Evolutionary conservation across 495 filamentous ascomycete genomes (phyloP).

Genomic region (Penicilliopsis zonata): DNA sequence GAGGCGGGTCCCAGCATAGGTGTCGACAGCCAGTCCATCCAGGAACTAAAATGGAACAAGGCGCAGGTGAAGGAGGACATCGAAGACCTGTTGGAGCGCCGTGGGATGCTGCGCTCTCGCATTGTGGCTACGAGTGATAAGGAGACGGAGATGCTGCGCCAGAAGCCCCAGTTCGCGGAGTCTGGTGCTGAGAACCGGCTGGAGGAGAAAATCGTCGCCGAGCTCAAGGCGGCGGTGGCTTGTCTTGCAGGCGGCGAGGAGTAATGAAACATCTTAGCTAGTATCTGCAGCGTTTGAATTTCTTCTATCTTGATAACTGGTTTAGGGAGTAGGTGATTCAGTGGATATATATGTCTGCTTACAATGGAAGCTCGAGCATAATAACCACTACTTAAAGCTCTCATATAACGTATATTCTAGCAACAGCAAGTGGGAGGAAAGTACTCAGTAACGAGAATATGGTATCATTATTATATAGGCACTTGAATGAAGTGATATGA

Average conservation of each 20-base stretch:
- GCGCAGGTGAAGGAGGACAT: conserved; percentile 61
- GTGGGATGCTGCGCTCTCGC: conserved; percentile 48
- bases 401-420: too few species aligned
- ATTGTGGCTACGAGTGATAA: conserved; percentile 59
- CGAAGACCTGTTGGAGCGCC: conserved; percentile 56
- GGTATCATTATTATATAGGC: too few species aligned
- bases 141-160: conserved; percentile 52
- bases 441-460: too few species aligned
- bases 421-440: too few species aligned
- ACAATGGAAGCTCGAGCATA: too few species aligned
- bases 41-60: conserved; percentile 59
- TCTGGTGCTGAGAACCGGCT: conserved; percentile 43
- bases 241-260: conserved; percentile 29
- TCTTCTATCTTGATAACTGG: background rate
- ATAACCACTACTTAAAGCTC: too few species aligned
- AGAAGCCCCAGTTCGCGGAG: conserved; percentile 26
- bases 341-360: background rate
- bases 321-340: background rate
- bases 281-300: background rate
- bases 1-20: conserved; percentile 44
- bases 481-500: too few species aligned
- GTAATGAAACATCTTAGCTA: conserved; percentile 10
- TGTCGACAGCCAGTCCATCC: conserved; percentile 47
- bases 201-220: conserved; percentile 59
- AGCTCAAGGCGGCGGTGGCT: conserved; percentile 38